Evolutionary conservation across 2,329 filamentous ascomycete genomes (phyloP).

Genomic region (Sporothrix euskadiensis): DNA sequence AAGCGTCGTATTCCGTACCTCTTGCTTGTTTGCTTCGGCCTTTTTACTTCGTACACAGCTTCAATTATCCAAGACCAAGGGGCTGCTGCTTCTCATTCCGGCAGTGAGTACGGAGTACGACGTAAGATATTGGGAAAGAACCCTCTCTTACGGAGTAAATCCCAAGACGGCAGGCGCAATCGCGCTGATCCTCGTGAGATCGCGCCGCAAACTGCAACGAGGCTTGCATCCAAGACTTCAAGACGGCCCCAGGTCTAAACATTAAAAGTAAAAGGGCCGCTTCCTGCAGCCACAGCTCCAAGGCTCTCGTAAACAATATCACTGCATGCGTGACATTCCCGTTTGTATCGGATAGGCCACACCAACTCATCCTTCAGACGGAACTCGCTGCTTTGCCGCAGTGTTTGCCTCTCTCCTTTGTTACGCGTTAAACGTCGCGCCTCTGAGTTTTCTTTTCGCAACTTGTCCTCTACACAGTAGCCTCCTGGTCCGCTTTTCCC

Average conservation of each 20-base stretch:
- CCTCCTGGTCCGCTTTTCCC: neutral
- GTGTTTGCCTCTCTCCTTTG: neutral
- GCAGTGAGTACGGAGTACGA: neutral
- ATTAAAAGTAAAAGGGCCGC: no score
- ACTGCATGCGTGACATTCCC: neutral
- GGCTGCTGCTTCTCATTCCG: neutral
- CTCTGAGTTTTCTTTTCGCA: neutral
- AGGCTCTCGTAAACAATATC: slow-evolving; percentile 7
- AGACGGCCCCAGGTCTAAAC: no score
- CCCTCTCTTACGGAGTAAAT: neutral
- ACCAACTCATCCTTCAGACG: neutral
- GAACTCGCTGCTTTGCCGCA: neutral
- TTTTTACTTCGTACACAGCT: neutral
- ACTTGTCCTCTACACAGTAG: neutral
- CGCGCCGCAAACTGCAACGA: neutral
- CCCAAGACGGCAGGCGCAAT: neutral
- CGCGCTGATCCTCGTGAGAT: neutral
- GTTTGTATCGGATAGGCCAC: neutral
- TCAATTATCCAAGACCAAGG: neutral
- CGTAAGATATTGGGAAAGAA: no score
- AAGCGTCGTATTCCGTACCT: neutral
- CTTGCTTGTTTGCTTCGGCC: no score
- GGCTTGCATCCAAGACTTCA: no score
- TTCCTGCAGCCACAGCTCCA: neutral
- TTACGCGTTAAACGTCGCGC: neutral